These are phyloP conservation scores for Populus trichocarpa DNA, from an alignment of 441 rosid species.

Conservation along the genomic window DNA sequence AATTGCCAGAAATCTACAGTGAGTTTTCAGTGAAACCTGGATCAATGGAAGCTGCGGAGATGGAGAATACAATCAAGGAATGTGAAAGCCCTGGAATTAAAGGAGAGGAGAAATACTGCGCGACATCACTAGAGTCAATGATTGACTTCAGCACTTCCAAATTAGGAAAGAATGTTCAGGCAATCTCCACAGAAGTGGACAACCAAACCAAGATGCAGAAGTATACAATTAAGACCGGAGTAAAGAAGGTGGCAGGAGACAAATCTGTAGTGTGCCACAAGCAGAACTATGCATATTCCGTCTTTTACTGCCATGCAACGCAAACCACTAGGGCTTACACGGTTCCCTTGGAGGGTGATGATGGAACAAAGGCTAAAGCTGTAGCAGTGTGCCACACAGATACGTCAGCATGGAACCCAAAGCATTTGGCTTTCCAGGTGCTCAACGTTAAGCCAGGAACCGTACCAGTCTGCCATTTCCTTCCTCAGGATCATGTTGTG, in stretches of 20 bases:
- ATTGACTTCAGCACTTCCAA: constrained; percentile 52
- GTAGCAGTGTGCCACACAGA: constrained; percentile 81
- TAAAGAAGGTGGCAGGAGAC: constrained; percentile 32
- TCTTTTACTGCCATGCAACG: constrained; percentile 77
- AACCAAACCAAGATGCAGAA: constrained; percentile 29
- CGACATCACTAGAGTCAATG: constrained; percentile 81
- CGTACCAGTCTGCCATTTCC: constrained; percentile 81
- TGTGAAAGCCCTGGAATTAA: constrained; percentile 53
- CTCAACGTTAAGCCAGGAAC: constrained; percentile 81
- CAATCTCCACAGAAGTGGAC: constrained; percentile 56
- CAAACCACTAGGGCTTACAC: constrained; percentile 42
- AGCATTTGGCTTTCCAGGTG: constrained; percentile 84
- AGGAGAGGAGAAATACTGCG: constrained; percentile 75
- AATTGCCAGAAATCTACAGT: constrained; percentile 44
- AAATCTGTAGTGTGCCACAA: constrained; percentile 79
- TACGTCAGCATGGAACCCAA: constrained; percentile 87
- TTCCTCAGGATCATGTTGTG: constrained; percentile 73
- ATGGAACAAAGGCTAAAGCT: constrained; percentile 59
- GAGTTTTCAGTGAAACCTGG: constrained; percentile 43
- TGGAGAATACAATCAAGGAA: constrained; percentile 61
- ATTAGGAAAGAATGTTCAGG: constrained; percentile 52
- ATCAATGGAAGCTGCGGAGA: constrained; percentile 53
- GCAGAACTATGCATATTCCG: constrained; percentile 63
- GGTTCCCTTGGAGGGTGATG: constrained; percentile 54
- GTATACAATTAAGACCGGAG: constrained; percentile 37